These are phyloP conservation scores for Starmerella vitae DNA, from an alignment of 805 yeast genomes.

Conservation along the genomic window DNA sequence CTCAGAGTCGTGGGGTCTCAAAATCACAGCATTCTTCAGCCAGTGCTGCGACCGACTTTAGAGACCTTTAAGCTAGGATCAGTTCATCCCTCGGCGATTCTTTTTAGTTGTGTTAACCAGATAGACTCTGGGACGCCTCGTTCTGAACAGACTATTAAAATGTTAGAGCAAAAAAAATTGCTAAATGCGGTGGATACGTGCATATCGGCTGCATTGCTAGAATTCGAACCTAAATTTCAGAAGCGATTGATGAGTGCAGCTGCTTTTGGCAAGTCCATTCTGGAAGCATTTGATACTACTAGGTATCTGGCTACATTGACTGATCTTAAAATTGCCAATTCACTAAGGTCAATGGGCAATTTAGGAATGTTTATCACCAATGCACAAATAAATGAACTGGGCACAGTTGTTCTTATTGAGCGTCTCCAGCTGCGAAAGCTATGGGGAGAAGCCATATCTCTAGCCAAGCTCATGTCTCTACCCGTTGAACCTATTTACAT, in stretches of 20 bases:
- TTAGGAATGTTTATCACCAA: constrained; percentile 43
- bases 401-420: constrained; percentile 43
- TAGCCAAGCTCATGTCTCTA: constrained; percentile 38
- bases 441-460: constrained; percentile 49
- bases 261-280: constrained; percentile 62
- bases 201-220: constrained; percentile 60
- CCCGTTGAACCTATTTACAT: constrained; percentile 45
- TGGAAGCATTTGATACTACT: constrained; percentile 42
- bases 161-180: constrained; percentile 38
- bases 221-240: constrained; percentile 67
- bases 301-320: constrained; percentile 51
- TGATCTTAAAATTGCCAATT: constrained; percentile 52
- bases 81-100: constrained; percentile 63
- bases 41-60: constrained; percentile 44
- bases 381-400: constrained; percentile 37
- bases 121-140: constrained; percentile 57
- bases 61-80: constrained; percentile 74
- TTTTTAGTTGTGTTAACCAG: constrained; percentile 64
- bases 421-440: constrained; percentile 45
- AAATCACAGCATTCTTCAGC: constrained; percentile 46
- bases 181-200: constrained; percentile 55
- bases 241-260: constrained; percentile 70
- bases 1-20: constrained; percentile 47
- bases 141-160: constrained; percentile 61
- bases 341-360: constrained; percentile 35